Evolutionary conservation across 1,284 basidiomycete genomes (phyloP).

Genomic region (Apiotrichum porosum): DNA sequence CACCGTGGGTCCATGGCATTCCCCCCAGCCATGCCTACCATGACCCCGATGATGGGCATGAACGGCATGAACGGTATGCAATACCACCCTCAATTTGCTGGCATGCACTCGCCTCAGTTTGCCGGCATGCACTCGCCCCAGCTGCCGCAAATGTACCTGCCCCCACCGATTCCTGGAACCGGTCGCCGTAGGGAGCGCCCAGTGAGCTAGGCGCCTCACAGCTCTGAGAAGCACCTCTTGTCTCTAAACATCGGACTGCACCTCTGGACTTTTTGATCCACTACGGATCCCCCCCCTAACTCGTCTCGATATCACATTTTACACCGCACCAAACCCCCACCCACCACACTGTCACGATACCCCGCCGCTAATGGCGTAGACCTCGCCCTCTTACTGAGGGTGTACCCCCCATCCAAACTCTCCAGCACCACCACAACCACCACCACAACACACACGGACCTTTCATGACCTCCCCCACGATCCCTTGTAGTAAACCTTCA

Average conservation of each 20-base stretch:
- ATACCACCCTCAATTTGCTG: background rate
- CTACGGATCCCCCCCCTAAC: too few relatives aligned
- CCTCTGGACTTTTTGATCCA: too few relatives aligned
- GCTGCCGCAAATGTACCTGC: conserved; percentile 15
- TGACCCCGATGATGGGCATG: conserved; percentile 2
- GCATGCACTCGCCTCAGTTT: background rate
- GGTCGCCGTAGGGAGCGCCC: conserved; percentile 17
- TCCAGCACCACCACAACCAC: background rate
- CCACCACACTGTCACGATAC: too few relatives aligned
- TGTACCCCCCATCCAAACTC: too few relatives aligned
- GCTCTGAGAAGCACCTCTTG: too few relatives aligned
- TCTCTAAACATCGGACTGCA: too few relatives aligned
- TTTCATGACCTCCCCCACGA: background rate
- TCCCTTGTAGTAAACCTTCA: background rate
- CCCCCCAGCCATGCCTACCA: background rate
- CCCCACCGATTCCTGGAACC: conserved; percentile 8
- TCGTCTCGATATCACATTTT: too few relatives aligned
- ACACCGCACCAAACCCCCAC: too few relatives aligned
- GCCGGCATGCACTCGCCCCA: background rate
- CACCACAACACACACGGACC: background rate
- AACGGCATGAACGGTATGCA: background rate
- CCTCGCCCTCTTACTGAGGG: background rate
- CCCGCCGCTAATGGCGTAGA: too few relatives aligned
- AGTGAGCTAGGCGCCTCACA: conserved; percentile 5
- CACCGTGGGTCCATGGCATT: conserved; percentile 11